phyloP scores from a whole-genome alignment of 192 early-diverging fungal genomes.

The Chytriomyces sp. region DNA sequence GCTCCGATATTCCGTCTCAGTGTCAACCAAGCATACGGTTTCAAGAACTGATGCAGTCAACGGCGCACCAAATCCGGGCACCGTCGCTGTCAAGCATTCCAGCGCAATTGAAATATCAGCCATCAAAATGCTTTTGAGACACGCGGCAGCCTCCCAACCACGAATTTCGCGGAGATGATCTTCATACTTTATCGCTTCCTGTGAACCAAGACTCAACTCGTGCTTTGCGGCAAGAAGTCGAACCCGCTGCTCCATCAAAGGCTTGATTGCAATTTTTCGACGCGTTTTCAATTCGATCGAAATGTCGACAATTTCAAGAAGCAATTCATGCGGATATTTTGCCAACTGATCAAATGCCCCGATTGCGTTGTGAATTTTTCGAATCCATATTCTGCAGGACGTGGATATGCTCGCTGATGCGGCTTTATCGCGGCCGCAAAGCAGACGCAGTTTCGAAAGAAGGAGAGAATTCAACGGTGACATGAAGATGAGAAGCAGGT shows the following conservation, averaged over 20 bases:
- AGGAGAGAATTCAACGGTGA: slow-evolving; percentile 21
- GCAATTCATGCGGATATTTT: not conserved
- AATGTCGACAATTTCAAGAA: not conserved
- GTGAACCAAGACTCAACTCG: not conserved
- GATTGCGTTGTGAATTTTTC: not conserved
- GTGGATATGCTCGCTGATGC: not conserved
- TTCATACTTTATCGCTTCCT: not conserved
- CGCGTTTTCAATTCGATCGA: slow-evolving; percentile 7
- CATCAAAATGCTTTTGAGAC: not conserved
- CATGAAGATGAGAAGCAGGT: slow-evolving; percentile 22
- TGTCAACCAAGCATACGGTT: not conserved
- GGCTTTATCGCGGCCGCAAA: slow-evolving; percentile 1
- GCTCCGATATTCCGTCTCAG: not conserved
- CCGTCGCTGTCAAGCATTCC: not conserved
- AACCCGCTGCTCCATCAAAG: not conserved
- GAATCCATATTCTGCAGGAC: not conserved
- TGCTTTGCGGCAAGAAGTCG: not conserved
- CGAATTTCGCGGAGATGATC: not conserved
- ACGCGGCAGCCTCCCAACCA: not conserved
- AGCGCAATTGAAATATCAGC: not conserved
- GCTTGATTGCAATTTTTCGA: not conserved
- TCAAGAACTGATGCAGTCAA: not conserved
- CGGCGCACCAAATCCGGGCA: slow-evolving; percentile 2
- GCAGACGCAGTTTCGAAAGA: slow-evolving; percentile 14
- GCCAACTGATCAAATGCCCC: not conserved